A percentile compares a stretch with the other conserved stretches of the same genome.
Conservation (phyloP, 768 basidiomycete species). For the Amanita rubescens region DNA sequence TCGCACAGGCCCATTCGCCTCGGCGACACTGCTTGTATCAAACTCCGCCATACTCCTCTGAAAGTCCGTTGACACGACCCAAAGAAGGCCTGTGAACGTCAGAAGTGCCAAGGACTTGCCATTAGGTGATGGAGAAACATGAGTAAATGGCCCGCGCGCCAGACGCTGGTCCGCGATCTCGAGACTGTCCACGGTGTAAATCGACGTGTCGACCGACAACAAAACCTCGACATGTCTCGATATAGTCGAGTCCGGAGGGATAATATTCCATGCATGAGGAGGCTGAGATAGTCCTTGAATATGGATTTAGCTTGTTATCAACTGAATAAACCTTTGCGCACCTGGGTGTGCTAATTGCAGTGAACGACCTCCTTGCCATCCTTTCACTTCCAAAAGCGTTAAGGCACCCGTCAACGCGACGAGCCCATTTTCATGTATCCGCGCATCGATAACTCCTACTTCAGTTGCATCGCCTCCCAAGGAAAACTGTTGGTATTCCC, state of each 20-base stretch:
- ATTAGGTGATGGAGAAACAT: slow-evolving; percentile 86
- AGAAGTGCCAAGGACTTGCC: slow-evolving; percentile 87
- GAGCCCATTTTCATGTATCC: slow-evolving; percentile 80
- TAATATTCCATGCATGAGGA: slow-evolving; percentile 79
- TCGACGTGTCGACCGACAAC: slow-evolving; percentile 71
- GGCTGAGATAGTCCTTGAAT: slow-evolving; percentile 62
- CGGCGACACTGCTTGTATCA: slow-evolving; percentile 51
- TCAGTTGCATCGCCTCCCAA: slow-evolving; percentile 79
- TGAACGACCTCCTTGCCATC: slow-evolving; percentile 77
- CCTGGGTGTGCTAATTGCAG: slow-evolving; percentile 68
- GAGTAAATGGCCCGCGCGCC: slow-evolving; percentile 81
- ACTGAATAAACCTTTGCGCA: slow-evolving; percentile 26
- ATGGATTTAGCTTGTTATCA: neutral
- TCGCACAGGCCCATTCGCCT: slow-evolving; percentile 49
- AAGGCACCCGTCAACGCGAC: slow-evolving; percentile 78
- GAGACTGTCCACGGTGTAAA: slow-evolving; percentile 81
- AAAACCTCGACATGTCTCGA: slow-evolving; percentile 89
- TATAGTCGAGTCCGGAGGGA: slow-evolving; percentile 84
- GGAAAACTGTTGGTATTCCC: slow-evolving; percentile 80
- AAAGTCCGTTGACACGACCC: slow-evolving; percentile 96
- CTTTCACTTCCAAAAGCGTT: slow-evolving; percentile 78
- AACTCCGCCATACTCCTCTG: slow-evolving; percentile 85
- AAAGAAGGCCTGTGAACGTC: slow-evolving; percentile 63
- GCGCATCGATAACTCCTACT: slow-evolving; percentile 76
- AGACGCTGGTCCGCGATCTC: slow-evolving; percentile 86